Base-by-base conservation (phyloP, 2,329 filamentous ascomycete genomes). In the Pestalotiopsis sp. region DNA sequence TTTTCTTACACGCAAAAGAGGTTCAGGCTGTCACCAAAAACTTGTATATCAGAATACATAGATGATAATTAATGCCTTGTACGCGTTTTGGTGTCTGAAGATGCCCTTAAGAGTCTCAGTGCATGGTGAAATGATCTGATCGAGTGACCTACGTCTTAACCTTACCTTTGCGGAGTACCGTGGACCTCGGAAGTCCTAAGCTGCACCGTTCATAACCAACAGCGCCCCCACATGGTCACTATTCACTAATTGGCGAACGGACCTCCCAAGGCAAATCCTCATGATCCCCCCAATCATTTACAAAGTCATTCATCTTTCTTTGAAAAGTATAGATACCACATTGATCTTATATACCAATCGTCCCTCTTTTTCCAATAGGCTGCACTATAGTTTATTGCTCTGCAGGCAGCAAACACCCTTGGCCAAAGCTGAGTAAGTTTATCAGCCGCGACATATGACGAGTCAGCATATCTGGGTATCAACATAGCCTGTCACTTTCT, bases 1-100 rank as follows among this genome's bases (percentile, higher is more conserved):
- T 62, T 62, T 26, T 7, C 59, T 40, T 35, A 26, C 56, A 62
- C 52, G 2, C 30, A 35, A 35, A 35, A 66, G 44, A 68, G 65
- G 58, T 70, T 63, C 22, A 59, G 67, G 60, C 26, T 52, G 65
- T 26, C 66, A 67, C 63, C 68, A 64, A 66, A 68, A 52, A 61
- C 17, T 13, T 63, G 59, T 38, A 62, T 40, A 44, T 62, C 24
- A 62, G 20, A 40, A 38, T 38, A 52, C 17, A 52, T 52, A 64
- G 56, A 64, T 13, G 40, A 64, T 64, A 64, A 35, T 52, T 44
- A 17, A 44, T n/a, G 22, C 48, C 35, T 26, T 60, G 3, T 13
- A 59, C 14, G 20, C 44, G 14, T 13, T 17, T 58, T 6, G 14
- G 11, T 13, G 11, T 22, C 14, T 26, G 20, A 58, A 58, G 7